A percentile compares a stretch with the other conserved stretches of the same genome.
phyloP scores from a whole-genome alignment of 768 basidiomycete genomes.

The Sporobolomyces pararoseus region DNA sequence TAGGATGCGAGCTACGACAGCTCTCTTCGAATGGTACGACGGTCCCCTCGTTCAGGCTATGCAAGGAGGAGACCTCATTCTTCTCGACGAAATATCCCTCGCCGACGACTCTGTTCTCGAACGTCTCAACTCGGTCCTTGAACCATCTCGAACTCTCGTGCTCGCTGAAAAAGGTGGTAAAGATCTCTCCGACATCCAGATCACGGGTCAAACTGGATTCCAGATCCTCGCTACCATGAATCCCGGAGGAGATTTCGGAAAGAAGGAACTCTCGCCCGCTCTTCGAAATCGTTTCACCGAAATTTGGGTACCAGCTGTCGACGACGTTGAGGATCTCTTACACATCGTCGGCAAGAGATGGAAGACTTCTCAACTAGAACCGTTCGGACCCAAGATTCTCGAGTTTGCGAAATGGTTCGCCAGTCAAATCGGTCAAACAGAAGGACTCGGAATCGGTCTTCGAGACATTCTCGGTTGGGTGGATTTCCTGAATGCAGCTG shows the following conservation, averaged over 20 bases:
- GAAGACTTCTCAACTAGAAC: slow-evolving; percentile 55
- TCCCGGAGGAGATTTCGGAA: slow-evolving; percentile 97
- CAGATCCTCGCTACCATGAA: slow-evolving; percentile 98
- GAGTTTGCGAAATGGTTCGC: slow-evolving; percentile 80
- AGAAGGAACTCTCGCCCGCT: slow-evolving; percentile 96
- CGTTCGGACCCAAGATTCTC: slow-evolving; percentile 63
- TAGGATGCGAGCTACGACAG: slow-evolving; percentile 57
- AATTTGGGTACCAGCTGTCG: slow-evolving; percentile 91
- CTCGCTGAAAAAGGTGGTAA: slow-evolving; percentile 87
- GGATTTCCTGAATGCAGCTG: slow-evolving; percentile 63
- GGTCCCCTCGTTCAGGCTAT: slow-evolving; percentile 94
- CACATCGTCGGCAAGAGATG: slow-evolving; percentile 72
- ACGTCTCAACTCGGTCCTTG: slow-evolving; percentile 93
- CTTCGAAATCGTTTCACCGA: slow-evolving; percentile 97
- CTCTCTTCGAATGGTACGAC: slow-evolving; percentile 94
- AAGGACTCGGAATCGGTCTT: slow-evolving; percentile 63
- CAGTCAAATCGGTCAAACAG: slow-evolving; percentile 58
- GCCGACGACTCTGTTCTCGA: slow-evolving; percentile 98
- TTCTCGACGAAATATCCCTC: slow-evolving; percentile 93
- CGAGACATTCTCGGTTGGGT: slow-evolving; percentile 95
- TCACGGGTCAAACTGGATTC: slow-evolving; percentile 67
- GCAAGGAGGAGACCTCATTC: slow-evolving; percentile 73
- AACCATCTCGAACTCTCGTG: slow-evolving; percentile 78
- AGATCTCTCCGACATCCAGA: slow-evolving; percentile 62
- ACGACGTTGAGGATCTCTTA: slow-evolving; percentile 66